Percentiles rank a stretch among this genome's conserved stretches.
These are phyloP conservation scores for Gynochthodes officinalis DNA, from an alignment of 257 asterid species.

Conservation along the genomic window DNA sequence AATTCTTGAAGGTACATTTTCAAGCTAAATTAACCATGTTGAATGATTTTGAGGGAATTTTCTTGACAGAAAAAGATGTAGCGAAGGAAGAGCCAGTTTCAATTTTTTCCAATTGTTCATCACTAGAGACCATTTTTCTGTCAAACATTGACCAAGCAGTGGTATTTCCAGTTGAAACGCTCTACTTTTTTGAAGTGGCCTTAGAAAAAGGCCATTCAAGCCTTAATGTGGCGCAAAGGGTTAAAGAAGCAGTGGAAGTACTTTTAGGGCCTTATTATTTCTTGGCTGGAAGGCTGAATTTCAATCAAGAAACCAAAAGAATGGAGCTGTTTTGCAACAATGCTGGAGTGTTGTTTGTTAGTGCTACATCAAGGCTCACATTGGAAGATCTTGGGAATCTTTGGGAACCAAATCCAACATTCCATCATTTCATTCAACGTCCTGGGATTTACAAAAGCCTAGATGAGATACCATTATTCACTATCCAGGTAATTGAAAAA, in stretches of 20 bases:
- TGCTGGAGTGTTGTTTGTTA: conserved; percentile 41
- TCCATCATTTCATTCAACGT: conserved; percentile 30
- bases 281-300: conserved; percentile 47
- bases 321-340: conserved; percentile 45
- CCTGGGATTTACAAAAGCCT: conserved; percentile 34
- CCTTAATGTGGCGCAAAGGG: conserved; percentile 16
- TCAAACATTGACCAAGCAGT: conserved; percentile 48
- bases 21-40: too few species aligned
- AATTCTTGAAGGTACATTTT: too few species aligned
- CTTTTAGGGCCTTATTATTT: conserved; percentile 44
- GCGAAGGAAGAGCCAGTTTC: conserved; percentile 27
- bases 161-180: conserved; percentile 41
- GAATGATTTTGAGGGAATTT: background rate
- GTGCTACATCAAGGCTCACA: conserved; percentile 24
- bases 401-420: conserved; percentile 36
- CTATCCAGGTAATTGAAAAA: conserved; percentile 34
- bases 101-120: conserved; percentile 26
- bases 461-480: conserved; percentile 36
- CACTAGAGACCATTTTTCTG: conserved; percentile 32
- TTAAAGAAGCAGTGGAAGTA: conserved; percentile 31
- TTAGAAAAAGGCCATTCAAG: conserved; percentile 17
- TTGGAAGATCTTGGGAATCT: conserved; percentile 38
- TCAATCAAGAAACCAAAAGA: conserved; percentile 29
- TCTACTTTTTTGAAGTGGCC: conserved; percentile 37
- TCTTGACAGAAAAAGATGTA: conserved; percentile 27